A percentile compares a stretch with the other conserved stretches of the same genome.
phyloP scores from a whole-genome alignment of 768 basidiomycete genomes.

The Boletus bicolor region DNA sequence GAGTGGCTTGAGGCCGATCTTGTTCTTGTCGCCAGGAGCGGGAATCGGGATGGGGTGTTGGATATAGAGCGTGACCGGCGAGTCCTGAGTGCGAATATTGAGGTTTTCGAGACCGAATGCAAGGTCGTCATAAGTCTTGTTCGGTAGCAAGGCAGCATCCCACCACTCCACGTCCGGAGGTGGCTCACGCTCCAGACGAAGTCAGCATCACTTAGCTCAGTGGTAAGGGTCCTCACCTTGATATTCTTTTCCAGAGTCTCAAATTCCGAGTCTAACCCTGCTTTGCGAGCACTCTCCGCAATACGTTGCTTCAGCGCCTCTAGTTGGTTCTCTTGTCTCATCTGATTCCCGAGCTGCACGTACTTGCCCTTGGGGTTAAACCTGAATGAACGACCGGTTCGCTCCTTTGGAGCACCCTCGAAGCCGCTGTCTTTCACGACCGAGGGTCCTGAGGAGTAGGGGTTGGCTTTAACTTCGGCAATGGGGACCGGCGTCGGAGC shows the following conservation, averaged over 20 bases:
- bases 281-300: slow-evolving; percentile 88
- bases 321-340: slow-evolving; percentile 72
- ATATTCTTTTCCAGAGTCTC: slow-evolving; percentile 89
- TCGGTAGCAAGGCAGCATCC: slow-evolving; percentile 85
- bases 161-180: slow-evolving; percentile 97
- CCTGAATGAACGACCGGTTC: slow-evolving; percentile 64
- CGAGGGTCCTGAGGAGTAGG: slow-evolving; percentile 60
- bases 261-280: slow-evolving; percentile 90
- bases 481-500: slow-evolving; percentile 36
- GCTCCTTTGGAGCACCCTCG: slow-evolving; percentile 72
- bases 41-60: slow-evolving; percentile 98
- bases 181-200: slow-evolving; percentile 58
- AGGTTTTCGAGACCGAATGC: slow-evolving; percentile 51
- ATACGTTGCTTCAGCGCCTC: slow-evolving; percentile 92
- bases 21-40: slow-evolving; percentile 82
- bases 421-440: slow-evolving; percentile 58
- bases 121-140: slow-evolving; percentile 77
- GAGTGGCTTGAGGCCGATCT: slow-evolving; percentile 73
- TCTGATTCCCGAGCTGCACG: slow-evolving; percentile 65
- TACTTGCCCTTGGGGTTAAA: slow-evolving; percentile 96
- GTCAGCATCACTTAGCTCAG: background rate
- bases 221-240: slow-evolving; percentile 49
- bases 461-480: slow-evolving; percentile 58
- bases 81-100: slow-evolving; percentile 61
- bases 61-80: slow-evolving; percentile 85